Evolutionary conservation across 176 grass and related monocot genomes (phyloP), one percentile per base, ranked within the genome.

Genomic region (Oryza rufipogon): DNA sequence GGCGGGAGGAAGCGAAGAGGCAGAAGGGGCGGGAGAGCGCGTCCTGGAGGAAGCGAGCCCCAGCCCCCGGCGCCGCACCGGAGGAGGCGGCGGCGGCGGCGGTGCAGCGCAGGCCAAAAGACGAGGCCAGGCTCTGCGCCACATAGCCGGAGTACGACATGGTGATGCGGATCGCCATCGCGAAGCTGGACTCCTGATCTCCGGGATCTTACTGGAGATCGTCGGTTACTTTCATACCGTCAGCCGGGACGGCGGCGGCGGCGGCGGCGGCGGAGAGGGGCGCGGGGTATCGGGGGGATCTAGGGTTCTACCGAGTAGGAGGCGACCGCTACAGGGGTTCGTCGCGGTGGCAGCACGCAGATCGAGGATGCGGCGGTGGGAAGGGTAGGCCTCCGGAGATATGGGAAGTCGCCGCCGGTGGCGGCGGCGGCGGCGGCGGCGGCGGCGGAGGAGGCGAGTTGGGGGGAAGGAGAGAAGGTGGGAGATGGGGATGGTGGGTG

Each of bases 161-260:
- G 39, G 93, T 99, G 45, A 94, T 88, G 68, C 96, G 93, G 72
- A 99, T 99, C 88, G 96, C 96, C 96, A 99, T 99, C 45, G 77
- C 26, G 51, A 39, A 6, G 65, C 54, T 6, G 64, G 52, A 56
- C 34, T 70, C n/a, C 66, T 48, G 60, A 38, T 28, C 60, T 47
- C 28, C 79, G 75, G 75, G 79, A 88, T 73, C 77, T 80, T 79
- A 85, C 39, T 69, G 71, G 47, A 30, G 25, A 42, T 19, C 23
- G 67, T 20, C 34, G 46, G 20, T 38, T 41, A 83, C 78, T 60
- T 76, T 22, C 76, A 7, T 74, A 46, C 63, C n/a, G n/a, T 46
- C 66, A 68, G 66, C 68, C 38, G 46, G 68, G 60, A 36, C 81
- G 75, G 26, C 81, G 80, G 48, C 71, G 67, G 84, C 71, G 68